Evolutionary conservation across 441 rosid species (phyloP).

Genomic region (Hura crepitans): DNA sequence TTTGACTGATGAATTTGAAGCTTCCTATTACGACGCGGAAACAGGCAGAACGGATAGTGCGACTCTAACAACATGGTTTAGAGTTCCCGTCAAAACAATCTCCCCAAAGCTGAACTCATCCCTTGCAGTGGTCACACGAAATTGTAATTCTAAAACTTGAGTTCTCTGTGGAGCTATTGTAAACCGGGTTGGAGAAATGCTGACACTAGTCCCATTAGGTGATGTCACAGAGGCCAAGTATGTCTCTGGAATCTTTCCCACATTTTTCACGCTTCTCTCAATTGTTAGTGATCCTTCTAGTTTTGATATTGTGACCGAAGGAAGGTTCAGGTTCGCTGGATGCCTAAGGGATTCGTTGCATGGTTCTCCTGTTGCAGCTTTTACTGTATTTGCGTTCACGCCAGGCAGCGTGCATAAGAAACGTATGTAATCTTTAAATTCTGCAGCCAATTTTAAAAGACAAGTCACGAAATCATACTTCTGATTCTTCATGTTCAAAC

Average conservation of each 20-base stretch:
- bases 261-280: conserved; percentile 56
- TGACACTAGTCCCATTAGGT: conserved; percentile 61
- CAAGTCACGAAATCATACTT: not conserved
- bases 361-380: conserved; percentile 42
- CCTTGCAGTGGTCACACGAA: conserved; percentile 38
- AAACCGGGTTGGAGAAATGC: conserved; percentile 63
- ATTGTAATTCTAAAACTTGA: conserved; percentile 49
- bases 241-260: conserved; percentile 49
- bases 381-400: conserved; percentile 27
- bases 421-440: conserved; percentile 52
- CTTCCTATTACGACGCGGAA: conserved; percentile 18
- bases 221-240: conserved; percentile 45
- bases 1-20: not conserved
- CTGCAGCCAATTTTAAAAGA: conserved; percentile 32
- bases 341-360: conserved; percentile 46
- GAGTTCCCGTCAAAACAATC: conserved; percentile 61
- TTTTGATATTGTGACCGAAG: conserved; percentile 65
- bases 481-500: too few relatives aligned
- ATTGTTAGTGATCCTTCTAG: conserved; percentile 38
- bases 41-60: conserved; percentile 56
- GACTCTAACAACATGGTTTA: conserved; percentile 61
- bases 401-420: conserved; percentile 73
- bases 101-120: conserved; percentile 66
- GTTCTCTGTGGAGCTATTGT: conserved; percentile 42
- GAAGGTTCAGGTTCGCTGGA: conserved; percentile 72